These are phyloP conservation scores for Agaricales sp. DNA, from an alignment of 1,284 basidiomycete species.

Conservation along the genomic window DNA sequence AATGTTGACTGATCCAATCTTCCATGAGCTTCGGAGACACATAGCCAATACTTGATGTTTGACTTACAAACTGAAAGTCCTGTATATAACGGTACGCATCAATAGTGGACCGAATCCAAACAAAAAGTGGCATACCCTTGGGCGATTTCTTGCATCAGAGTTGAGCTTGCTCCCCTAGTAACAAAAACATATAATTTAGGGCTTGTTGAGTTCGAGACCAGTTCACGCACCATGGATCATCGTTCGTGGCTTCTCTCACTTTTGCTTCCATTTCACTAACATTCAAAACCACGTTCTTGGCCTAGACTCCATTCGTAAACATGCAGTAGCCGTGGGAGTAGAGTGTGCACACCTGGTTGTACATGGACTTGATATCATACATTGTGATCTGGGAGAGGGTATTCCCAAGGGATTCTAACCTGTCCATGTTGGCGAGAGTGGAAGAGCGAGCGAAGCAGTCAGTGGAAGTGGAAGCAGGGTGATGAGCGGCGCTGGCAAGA, in stretches of 20 bases:
- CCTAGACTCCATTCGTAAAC: slow-evolving; percentile 32
- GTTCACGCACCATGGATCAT: slow-evolving; percentile 82
- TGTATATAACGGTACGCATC: slow-evolving; percentile 27
- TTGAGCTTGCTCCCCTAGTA: slow-evolving; percentile 91
- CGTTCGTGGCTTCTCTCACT: slow-evolving; percentile 95
- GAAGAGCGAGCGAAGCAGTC: neutral
- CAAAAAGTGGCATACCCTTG: slow-evolving; percentile 68
- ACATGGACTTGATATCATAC: slow-evolving; percentile 91
- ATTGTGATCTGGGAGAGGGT: slow-evolving; percentile 70
- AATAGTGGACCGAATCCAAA: slow-evolving; percentile 1
- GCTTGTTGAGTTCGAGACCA: neutral
- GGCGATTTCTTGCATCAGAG: slow-evolving; percentile 97
- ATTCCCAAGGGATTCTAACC: slow-evolving; percentile 56
- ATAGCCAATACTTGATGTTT: neutral
- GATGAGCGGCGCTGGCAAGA: slow-evolving; percentile 1
- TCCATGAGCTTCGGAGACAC: slow-evolving; percentile 1
- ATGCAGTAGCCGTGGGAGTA: neutral
- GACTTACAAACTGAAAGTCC: slow-evolving; percentile 87
- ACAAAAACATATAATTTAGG: slow-evolving; percentile 5
- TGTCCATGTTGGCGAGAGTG: slow-evolving; percentile 35
- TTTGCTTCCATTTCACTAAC: slow-evolving; percentile 97
- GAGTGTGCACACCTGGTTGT: slow-evolving; percentile 63
- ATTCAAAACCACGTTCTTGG: slow-evolving; percentile 88
- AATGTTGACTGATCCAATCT: slow-evolving; percentile 90
- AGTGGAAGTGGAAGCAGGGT: neutral